Percentiles rank a stretch among this genome's conserved stretches.
These are phyloP conservation scores for Pseudopediastrum boryanum DNA, from an alignment of 139 green algal species.

Conservation along the genomic window DNA sequence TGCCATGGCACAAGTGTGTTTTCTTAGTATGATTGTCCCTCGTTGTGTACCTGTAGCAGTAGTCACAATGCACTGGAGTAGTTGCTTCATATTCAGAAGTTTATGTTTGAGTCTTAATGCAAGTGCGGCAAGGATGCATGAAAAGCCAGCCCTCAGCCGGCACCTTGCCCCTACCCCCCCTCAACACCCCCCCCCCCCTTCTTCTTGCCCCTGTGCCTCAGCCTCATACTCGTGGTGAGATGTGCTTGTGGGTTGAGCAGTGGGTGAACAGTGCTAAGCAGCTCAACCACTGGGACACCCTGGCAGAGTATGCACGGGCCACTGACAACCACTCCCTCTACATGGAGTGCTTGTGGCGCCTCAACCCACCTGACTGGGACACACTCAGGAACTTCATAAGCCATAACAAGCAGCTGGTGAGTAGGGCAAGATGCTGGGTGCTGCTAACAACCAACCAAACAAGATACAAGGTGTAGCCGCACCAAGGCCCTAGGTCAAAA, in stretches of 20 bases:
- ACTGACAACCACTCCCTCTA: constrained; percentile 61
- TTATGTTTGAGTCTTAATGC: no score
- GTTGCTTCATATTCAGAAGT: no score
- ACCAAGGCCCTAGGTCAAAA: no score
- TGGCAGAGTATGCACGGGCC: constrained; percentile 79
- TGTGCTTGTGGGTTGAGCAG: constrained; percentile 69
- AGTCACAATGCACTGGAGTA: no score
- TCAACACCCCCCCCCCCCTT: background rate
- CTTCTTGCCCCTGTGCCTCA: background rate
- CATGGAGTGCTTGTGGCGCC: constrained; percentile 82
- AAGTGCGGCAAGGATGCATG: no score
- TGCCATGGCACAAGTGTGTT: no score
- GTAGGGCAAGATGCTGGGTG: background rate
- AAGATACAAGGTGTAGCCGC: no score
- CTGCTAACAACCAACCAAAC: background rate
- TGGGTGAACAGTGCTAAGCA: constrained; percentile 83
- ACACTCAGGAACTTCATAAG: constrained; percentile 67
- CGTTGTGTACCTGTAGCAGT: no score
- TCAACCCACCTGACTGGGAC: constrained; percentile 88
- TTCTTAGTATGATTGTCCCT: no score
- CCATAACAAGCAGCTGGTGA: constrained; percentile 47
- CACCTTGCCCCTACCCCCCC: background rate
- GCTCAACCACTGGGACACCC: constrained; percentile 94
- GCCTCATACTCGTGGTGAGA: constrained; percentile 54
- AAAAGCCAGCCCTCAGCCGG: background rate